Evolutionary conservation across 2,329 filamentous ascomycete species (phyloP).

Genomic region (Hypoxylon sp.): DNA sequence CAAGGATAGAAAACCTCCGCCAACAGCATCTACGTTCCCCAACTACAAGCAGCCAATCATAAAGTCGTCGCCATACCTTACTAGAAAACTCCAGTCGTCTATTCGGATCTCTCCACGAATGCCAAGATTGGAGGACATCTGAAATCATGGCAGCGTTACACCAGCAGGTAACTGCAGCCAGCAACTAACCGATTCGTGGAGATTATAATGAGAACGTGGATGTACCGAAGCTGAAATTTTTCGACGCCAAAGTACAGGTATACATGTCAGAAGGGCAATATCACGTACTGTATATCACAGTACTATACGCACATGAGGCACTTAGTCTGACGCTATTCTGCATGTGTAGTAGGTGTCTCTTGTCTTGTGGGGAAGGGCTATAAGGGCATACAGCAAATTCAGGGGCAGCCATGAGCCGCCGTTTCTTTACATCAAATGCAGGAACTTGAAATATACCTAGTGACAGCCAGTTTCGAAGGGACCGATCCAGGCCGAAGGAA

Average conservation of each 20-base stretch:
- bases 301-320: no score
- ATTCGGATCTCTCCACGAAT: constrained; percentile 28
- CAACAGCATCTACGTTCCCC: constrained; percentile 20
- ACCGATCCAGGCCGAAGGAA: background rate
- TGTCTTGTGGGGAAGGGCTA: background rate
- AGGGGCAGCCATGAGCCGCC: background rate
- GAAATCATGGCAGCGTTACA: constrained; percentile 30
- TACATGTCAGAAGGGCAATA: no score
- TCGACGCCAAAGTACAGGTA: background rate
- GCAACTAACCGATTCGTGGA: constrained; percentile 2
- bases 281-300: no score
- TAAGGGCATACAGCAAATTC: background rate
- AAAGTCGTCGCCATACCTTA: constrained; percentile 10
- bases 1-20: constrained; percentile 18
- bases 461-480: background rate
- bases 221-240: background rate
- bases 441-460: no score
- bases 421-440: no score
- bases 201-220: background rate
- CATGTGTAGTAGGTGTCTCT: background rate
- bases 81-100: constrained; percentile 16
- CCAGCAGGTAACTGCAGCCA: constrained; percentile 6
- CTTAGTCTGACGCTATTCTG: no score
- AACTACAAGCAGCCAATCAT: constrained; percentile 29
- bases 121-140: constrained; percentile 30